These are phyloP conservation scores for Verticillium isaacii DNA, from an alignment of 2,329 filamentous ascomycete species.

Conservation along the genomic window DNA sequence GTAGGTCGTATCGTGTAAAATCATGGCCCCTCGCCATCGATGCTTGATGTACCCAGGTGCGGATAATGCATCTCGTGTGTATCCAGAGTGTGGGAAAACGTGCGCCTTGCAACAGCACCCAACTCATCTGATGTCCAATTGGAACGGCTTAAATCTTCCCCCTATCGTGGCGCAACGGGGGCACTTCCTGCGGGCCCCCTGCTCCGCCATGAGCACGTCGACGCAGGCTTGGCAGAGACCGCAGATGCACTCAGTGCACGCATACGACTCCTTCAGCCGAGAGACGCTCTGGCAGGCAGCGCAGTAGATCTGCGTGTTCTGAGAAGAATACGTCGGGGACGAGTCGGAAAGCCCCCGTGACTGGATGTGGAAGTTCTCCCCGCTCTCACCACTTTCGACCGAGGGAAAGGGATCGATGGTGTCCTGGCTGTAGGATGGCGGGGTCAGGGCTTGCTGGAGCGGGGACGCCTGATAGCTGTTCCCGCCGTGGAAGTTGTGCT, in stretches of 20 bases:
- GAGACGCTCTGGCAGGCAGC: constrained; percentile 78
- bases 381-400: constrained; percentile 73
- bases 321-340: constrained; percentile 69
- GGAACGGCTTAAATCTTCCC: constrained; percentile 78
- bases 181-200: constrained; percentile 71
- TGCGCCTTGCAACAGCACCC: background rate
- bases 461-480: constrained; percentile 82
- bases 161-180: constrained; percentile 75
- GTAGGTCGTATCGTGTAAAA: background rate
- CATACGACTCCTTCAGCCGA: constrained; percentile 77
- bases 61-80: background rate
- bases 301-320: constrained; percentile 85
- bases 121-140: constrained; percentile 72
- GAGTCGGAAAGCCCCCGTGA: constrained; percentile 60
- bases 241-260: constrained; percentile 94
- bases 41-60: background rate
- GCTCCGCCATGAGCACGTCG: constrained; percentile 70
- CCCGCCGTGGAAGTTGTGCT: constrained; percentile 41
- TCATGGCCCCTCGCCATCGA: background rate
- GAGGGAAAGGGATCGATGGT: constrained; percentile 79
- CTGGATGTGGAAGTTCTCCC: constrained; percentile 68
- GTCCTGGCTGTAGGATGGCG: constrained; percentile 65
- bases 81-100: background rate
- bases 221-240: constrained; percentile 88
- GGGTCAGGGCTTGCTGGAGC: constrained; percentile 84